phyloP scores from a whole-genome alignment of 768 basidiomycete genomes.

The Kwoniella sp. region DNA sequence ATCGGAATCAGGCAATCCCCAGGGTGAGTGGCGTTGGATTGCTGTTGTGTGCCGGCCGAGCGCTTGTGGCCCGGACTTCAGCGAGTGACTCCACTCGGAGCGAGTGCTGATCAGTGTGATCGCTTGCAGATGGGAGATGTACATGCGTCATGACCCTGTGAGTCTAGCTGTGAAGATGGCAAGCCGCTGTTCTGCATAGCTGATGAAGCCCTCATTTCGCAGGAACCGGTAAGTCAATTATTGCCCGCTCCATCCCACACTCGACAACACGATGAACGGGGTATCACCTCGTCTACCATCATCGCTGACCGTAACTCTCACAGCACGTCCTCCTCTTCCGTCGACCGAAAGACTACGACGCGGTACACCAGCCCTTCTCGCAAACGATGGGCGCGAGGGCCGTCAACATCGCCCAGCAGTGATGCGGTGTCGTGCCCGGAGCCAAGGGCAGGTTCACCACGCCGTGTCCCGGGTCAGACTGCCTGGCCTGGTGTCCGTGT shows the following conservation, averaged over 20 bases:
- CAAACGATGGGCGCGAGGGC: slow-evolving; percentile 18
- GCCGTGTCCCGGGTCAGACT: too few relatives aligned
- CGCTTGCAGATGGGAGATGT: slow-evolving; percentile 44
- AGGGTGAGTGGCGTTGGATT: slow-evolving; percentile 28
- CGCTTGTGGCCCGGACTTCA: not conserved
- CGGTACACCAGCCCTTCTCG: slow-evolving; percentile 26
- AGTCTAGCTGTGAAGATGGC: slow-evolving; percentile 18
- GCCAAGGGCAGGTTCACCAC: too few relatives aligned
- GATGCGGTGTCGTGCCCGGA: too few relatives aligned
- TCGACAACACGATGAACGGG: too few relatives aligned
- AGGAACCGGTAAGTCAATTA: slow-evolving; percentile 46
- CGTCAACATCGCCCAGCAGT: slow-evolving; percentile 19
- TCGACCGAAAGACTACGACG: slow-evolving; percentile 54
- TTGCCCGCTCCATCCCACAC: too few relatives aligned
- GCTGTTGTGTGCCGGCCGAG: not conserved
- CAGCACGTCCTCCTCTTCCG: slow-evolving; percentile 92
- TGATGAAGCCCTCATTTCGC: not conserved
- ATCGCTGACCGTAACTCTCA: slow-evolving; percentile 42
- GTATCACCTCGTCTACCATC: not conserved
- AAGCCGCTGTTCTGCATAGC: not conserved
- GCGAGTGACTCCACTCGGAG: too few relatives aligned
- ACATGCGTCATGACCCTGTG: slow-evolving; percentile 46
- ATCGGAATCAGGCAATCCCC: slow-evolving; percentile 42
- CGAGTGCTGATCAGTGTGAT: too few relatives aligned
- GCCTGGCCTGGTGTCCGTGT: too few relatives aligned